Percentiles rank a stretch among this genome's conserved stretches.
phyloP scores from a whole-genome alignment of 2,329 filamentous ascomycete species.

The Xylariaceae sp. region DNA sequence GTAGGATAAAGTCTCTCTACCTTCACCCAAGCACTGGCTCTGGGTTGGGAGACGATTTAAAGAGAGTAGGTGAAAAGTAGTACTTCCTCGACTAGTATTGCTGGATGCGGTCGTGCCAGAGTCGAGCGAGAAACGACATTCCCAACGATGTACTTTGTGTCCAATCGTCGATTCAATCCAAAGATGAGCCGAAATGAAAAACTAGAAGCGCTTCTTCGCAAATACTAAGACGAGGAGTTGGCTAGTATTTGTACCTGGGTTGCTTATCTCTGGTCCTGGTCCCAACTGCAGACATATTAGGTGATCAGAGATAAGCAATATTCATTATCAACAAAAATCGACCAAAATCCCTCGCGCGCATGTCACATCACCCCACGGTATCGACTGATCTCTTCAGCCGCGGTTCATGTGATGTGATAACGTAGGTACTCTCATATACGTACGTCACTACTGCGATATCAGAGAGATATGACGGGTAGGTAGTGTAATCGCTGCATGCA shows the following conservation, averaged over 20 bases:
- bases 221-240: conserved; percentile 4
- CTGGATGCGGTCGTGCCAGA: no score
- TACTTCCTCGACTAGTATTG: not conserved
- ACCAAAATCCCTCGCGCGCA: conserved; percentile 30
- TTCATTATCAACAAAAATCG: conserved; percentile 38
- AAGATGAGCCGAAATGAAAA: not conserved
- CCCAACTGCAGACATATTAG: conserved; percentile 18
- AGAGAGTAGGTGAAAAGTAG: no score
- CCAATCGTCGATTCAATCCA: no score
- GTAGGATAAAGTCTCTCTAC: not conserved
- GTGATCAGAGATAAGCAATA: conserved; percentile 34
- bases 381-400: not conserved
- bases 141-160: no score
- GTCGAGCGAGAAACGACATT: no score
- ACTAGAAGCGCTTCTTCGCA: not conserved
- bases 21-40: conserved; percentile 1
- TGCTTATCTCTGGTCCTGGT: conserved; percentile 31
- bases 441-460: conserved; percentile 2
- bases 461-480: not conserved
- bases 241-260: conserved; percentile 30
- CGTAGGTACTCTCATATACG: not conserved
- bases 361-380: conserved; percentile 32
- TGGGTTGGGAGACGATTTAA: no score
- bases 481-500: conserved; percentile 15
- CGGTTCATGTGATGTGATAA: not conserved